phyloP scores from a whole-genome alignment of 1,139 yeast species.

The Pichia terricola region DNA sequence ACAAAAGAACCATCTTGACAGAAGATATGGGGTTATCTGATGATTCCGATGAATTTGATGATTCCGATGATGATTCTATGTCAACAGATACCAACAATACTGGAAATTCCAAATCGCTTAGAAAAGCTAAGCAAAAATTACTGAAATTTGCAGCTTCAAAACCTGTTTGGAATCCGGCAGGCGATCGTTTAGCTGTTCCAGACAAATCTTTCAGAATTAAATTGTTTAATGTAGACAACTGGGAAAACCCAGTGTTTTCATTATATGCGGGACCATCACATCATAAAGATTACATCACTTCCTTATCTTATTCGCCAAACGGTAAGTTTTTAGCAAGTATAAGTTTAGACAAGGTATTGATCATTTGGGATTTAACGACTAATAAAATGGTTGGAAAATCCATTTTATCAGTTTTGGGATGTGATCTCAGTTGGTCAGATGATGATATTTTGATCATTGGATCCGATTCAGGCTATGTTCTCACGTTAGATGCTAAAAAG shows the following conservation, averaged over 20 bases:
- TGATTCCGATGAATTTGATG: constrained; percentile 16
- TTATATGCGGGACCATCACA: constrained; percentile 18
- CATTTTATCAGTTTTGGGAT: constrained; percentile 6
- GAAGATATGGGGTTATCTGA: constrained; percentile 14
- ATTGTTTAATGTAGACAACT: constrained; percentile 29
- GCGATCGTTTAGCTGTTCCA: constrained; percentile 52
- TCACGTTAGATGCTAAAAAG: constrained; percentile 7
- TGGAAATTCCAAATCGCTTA: constrained; percentile 4
- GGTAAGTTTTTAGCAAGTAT: constrained; percentile 53
- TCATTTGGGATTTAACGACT: constrained; percentile 43
- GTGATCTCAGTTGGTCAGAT: constrained; percentile 9
- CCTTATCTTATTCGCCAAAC: constrained; percentile 50
- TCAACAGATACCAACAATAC: constrained; percentile 10
- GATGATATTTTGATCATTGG: constrained; percentile 8
- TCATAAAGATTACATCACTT: constrained; percentile 36
- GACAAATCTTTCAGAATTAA: constrained; percentile 27
- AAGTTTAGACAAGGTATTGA: constrained; percentile 37
- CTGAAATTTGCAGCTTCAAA: constrained; percentile 25
- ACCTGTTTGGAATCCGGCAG: constrained; percentile 54
- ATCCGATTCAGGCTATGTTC: constrained; percentile 9
- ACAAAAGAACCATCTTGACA: constrained; percentile 15
- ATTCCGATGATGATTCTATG: constrained; percentile 21
- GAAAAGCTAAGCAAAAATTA: constrained; percentile 3
- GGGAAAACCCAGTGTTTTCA: constrained; percentile 12
- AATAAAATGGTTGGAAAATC: constrained; percentile 21